Percentiles rank a stretch among this genome's conserved stretches.
Conservation (phyloP, 495 filamentous ascomycete species). For the Podospora didyma region DNA sequence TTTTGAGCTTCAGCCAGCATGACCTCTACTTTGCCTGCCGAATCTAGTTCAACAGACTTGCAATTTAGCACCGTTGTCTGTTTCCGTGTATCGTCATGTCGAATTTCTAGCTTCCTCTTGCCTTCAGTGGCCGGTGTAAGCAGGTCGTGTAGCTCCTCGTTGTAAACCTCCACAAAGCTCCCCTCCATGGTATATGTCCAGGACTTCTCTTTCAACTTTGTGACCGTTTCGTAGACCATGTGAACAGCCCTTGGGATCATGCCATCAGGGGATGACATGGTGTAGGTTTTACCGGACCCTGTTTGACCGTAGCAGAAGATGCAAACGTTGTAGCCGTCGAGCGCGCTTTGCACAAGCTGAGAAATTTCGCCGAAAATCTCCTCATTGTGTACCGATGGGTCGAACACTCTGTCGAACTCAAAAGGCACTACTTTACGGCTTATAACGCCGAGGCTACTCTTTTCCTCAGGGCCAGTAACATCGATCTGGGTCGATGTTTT, state of each 20-base stretch:
- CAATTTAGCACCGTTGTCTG: slow-evolving; percentile 84
- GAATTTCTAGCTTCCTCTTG: slow-evolving; percentile 88
- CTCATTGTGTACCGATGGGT: slow-evolving; percentile 67
- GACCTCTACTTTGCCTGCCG: slow-evolving; percentile 67
- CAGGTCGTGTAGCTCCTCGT: slow-evolving; percentile 92
- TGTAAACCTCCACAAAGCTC: slow-evolving; percentile 98
- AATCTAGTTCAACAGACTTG: slow-evolving; percentile 73
- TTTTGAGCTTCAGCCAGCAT: slow-evolving; percentile 74
- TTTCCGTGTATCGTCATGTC: slow-evolving; percentile 74
- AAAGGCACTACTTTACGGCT: slow-evolving; percentile 77
- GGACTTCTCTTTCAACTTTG: slow-evolving; percentile 77
- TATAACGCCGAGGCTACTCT: slow-evolving; percentile 71
- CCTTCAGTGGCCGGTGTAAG: slow-evolving; percentile 69
- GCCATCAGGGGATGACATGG: slow-evolving; percentile 89
- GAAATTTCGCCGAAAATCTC: slow-evolving; percentile 96
- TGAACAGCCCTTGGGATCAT: slow-evolving; percentile 94
- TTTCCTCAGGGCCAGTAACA: slow-evolving; percentile 77
- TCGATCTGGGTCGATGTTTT: slow-evolving; percentile 83
- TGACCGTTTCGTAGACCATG: slow-evolving; percentile 87
- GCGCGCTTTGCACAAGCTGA: slow-evolving; percentile 90
- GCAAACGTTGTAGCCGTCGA: slow-evolving; percentile 98
- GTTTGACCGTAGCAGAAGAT: slow-evolving; percentile 99
- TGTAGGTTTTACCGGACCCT: slow-evolving; percentile 92
- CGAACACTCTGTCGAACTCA: slow-evolving; percentile 91
- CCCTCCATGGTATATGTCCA: slow-evolving; percentile 95